Conservation (phyloP, 352 stramenopile species). For the Pythium aristosporum region DNA sequence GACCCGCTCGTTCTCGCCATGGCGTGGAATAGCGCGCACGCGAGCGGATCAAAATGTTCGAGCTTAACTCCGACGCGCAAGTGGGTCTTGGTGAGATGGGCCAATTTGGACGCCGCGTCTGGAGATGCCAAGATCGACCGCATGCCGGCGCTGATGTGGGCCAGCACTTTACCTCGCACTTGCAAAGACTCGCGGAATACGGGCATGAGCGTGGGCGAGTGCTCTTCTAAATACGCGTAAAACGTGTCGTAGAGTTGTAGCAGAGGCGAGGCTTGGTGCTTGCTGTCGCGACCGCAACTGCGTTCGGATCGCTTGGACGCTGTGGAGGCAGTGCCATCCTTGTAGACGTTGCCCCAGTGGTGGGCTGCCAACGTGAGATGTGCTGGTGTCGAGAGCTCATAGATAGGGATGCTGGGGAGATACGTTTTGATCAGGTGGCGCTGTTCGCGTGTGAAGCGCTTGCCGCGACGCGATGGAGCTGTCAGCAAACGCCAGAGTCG, state of each 20-base stretch:
- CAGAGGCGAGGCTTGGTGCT: constrained; percentile 23
- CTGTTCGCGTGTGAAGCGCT: constrained; percentile 30
- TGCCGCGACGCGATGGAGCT: background rate
- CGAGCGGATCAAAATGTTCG: constrained; percentile 87
- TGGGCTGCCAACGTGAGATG: constrained; percentile 31
- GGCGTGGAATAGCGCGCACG: constrained; percentile 75
- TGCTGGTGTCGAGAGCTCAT: constrained; percentile 31
- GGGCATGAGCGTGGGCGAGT: constrained; percentile 37
- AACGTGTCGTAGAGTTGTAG: constrained; percentile 46
- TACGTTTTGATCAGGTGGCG: constrained; percentile 34
- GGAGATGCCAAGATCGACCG: constrained; percentile 34
- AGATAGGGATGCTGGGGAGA: constrained; percentile 34
- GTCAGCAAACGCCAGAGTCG: background rate
- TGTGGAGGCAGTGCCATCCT: constrained; percentile 17
- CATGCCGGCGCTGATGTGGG: constrained; percentile 81
- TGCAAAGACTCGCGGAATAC: constrained; percentile 51
- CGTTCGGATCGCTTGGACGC: constrained; percentile 19
- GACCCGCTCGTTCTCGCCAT: constrained; percentile 54
- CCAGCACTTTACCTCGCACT: constrained; percentile 83
- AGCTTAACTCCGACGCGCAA: constrained; percentile 85
- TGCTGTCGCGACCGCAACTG: constrained; percentile 22
- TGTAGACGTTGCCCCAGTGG: constrained; percentile 41
- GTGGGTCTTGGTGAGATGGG: constrained; percentile 62
- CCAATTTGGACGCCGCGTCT: constrained; percentile 64
- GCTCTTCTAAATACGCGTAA: constrained; percentile 41